Evolutionary conservation across 352 stramenopile species (phyloP).

Genomic region (Pythium guiyangense): DNA sequence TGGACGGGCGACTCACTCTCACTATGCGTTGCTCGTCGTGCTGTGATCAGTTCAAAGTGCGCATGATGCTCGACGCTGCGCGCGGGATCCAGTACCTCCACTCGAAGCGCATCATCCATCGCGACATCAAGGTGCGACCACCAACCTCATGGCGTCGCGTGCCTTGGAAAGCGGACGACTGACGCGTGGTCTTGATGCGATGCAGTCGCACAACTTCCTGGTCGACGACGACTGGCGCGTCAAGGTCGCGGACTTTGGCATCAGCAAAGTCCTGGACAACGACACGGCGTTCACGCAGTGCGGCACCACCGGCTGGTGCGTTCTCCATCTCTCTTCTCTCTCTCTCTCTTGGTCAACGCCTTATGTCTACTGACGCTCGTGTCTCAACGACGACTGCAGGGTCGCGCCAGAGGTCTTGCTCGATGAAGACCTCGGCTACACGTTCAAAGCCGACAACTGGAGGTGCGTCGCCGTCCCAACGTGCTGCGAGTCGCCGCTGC

Average conservation of each 20-base stretch:
- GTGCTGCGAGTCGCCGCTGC: background rate
- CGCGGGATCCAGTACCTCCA: constrained; percentile 88
- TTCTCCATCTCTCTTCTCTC: background rate
- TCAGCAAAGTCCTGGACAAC: constrained; percentile 85
- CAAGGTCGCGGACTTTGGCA: constrained; percentile 87
- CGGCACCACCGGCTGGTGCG: constrained; percentile 82
- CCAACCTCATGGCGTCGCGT: no score
- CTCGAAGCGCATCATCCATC: constrained; percentile 84
- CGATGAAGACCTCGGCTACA: constrained; percentile 87
- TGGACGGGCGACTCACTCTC: no score
- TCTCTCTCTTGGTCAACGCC: no score
- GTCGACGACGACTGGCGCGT: constrained; percentile 88
- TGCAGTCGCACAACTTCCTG: constrained; percentile 87
- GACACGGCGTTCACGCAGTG: constrained; percentile 86
- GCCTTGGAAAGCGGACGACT: background rate
- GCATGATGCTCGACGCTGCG: constrained; percentile 87
- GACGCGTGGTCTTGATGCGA: background rate
- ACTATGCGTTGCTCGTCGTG: background rate
- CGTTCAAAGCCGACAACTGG: constrained; percentile 89
- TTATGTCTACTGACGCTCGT: background rate
- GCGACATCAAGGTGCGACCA: constrained; percentile 78
- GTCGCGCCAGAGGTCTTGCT: constrained; percentile 85
- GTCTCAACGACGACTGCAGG: constrained; percentile 27
- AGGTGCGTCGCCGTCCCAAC: constrained; percentile 35
- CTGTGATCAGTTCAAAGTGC: constrained; percentile 74